Evolutionary conservation across 2,329 filamentous ascomycete genomes (phyloP), one percentile per base, ranked within the genome.

Genomic region (Helminthosporium solani): DNA sequence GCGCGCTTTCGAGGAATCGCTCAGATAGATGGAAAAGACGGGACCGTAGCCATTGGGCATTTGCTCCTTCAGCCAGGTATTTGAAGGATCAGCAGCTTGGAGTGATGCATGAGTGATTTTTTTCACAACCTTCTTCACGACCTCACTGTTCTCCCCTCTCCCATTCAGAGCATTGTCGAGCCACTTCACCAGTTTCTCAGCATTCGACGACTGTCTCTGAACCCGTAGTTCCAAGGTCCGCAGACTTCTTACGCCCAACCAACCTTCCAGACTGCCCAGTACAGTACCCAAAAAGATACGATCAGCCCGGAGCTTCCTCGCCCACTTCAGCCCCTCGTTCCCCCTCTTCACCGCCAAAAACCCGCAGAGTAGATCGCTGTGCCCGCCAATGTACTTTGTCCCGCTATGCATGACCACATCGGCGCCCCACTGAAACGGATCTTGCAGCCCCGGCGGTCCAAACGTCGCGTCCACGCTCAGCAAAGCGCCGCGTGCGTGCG

Each of bases 361-460:
- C 18, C 94, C 94, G 64, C 88, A 95, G 5, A 97, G 81, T 79
- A 97, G 79, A 72, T 99, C 94, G 55, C 86, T 92, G 73, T 99
- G 94, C 0, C 94, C 94, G 16, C 94, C 94, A 56, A 99, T 83
- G 72, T 97, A 99, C 77, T 97, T 99, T 15, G 91, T 96, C 3
- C 90, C 94, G 41, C 82, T 87, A 72, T 99, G 94, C 88, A 97
- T 87, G 27, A 96, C 82, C 1, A 91, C 72, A 70, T 97, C 92
- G 21, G 87, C 90, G 37, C 90, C 92, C 67, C 81, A 86, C 21
- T 70, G 65, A 61, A 97, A 94, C 0, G 94, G 91, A 61, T 96
- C 88, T 67, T 90, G 86, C 47, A 99, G 75, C 21, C 89, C 88
- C 25, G 94, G 94, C 33, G 94, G 94, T 2, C 84, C 94, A 71